Conservation (phyloP, 2,329 filamentous ascomycete genomes). For the Neofusicoccum kwambonambiense region DNA sequence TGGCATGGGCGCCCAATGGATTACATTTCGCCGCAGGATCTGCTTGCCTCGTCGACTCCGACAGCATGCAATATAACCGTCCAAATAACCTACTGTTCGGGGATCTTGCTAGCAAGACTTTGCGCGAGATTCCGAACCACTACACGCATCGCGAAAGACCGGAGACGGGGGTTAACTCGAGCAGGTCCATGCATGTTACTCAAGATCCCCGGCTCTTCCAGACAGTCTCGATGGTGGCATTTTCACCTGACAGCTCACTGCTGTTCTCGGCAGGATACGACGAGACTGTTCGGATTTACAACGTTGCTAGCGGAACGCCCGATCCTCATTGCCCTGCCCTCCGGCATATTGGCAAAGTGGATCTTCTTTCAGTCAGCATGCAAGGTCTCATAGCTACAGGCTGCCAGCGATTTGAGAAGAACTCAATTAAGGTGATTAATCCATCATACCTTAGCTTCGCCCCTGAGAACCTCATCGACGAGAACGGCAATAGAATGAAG, state of each 20-base stretch:
- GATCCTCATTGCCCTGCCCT: not conserved
- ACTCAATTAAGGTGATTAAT: constrained; percentile 34
- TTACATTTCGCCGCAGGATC: constrained; percentile 57
- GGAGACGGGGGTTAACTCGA: constrained; percentile 41
- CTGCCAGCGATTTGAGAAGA: constrained; percentile 32
- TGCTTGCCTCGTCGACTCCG: constrained; percentile 54
- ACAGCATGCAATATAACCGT: constrained; percentile 61
- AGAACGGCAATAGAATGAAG: constrained; percentile 17
- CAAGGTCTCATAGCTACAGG: constrained; percentile 50
- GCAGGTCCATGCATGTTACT: constrained; percentile 46
- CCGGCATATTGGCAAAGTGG: constrained; percentile 49
- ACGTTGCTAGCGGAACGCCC: constrained; percentile 28
- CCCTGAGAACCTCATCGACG: constrained; percentile 6
- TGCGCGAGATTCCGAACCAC: constrained; percentile 57
- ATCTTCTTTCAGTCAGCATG: constrained; percentile 49
- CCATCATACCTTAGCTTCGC: not conserved
- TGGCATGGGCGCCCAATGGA: constrained; percentile 58
- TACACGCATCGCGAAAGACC: constrained; percentile 43
- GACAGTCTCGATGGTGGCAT: constrained; percentile 56
- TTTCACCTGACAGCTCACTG: constrained; percentile 45
- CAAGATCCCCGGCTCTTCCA: constrained; percentile 56
- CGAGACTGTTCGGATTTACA: constrained; percentile 45
- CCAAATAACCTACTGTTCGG: constrained; percentile 58
- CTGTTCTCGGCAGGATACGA: constrained; percentile 59
- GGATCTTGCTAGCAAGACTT: constrained; percentile 37